Percentiles rank a stretch among this genome's conserved stretches.
These are phyloP conservation scores for Daldinia loculata DNA, from an alignment of 495 filamentous ascomycete genomes.

Conservation along the genomic window DNA sequence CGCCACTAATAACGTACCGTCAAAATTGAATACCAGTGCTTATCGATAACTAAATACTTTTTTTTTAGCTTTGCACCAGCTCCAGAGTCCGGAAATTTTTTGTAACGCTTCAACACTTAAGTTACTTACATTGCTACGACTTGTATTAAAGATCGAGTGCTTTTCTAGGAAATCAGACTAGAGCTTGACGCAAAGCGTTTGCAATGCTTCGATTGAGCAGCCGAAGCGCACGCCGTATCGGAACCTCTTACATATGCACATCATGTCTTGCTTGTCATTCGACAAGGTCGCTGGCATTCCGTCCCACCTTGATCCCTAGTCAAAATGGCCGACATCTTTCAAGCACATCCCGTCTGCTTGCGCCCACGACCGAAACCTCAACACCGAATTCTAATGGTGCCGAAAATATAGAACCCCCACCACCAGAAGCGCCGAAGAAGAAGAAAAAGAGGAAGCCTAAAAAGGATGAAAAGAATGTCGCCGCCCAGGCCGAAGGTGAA, in stretches of 20 bases:
- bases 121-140: background rate
- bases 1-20: background rate
- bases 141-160: too few species aligned
- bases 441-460: conserved; percentile 29
- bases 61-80: background rate
- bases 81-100: conserved; percentile 22
- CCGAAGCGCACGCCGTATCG: conserved; percentile 34
- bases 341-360: conserved; percentile 15
- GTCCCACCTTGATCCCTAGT: conserved; percentile 20
- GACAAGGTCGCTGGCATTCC: conserved; percentile 20
- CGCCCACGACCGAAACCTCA: conserved; percentile 8
- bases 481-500: conserved; percentile 2
- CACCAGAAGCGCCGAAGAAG: conserved; percentile 12
- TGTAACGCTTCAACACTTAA: conserved; percentile 1
- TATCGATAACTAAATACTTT: conserved; percentile 19
- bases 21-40: background rate
- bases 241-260: conserved; percentile 41
- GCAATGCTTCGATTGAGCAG: conserved; percentile 48
- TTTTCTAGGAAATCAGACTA: conserved; percentile 6
- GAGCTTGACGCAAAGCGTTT: conserved; percentile 26
- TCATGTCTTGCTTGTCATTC: conserved; percentile 31
- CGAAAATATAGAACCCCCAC: background rate
- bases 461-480: conserved; percentile 14
- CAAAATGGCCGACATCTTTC: conserved; percentile 21
- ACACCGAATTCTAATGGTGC: background rate